Evolutionary conservation across 257 asterid genomes (phyloP).

Genomic region (Solanum corneliomulleri): DNA sequence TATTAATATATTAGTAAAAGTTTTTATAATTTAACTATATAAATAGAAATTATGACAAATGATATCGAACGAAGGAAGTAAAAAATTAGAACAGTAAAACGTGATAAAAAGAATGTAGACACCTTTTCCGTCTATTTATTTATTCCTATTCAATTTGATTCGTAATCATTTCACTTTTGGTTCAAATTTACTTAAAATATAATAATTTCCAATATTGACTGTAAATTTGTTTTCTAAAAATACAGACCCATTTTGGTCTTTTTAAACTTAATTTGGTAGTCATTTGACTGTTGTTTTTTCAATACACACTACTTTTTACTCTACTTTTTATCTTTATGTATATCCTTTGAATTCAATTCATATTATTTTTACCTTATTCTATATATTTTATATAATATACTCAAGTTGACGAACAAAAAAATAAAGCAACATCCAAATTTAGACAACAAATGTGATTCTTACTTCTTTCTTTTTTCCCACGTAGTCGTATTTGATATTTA

Average conservation of each 20-base stretch:
- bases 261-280: background rate
- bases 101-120: background rate
- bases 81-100: background rate
- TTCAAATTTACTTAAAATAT: background rate
- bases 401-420: background rate
- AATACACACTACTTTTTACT: background rate
- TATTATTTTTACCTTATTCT: background rate
- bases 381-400: background rate
- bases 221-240: background rate
- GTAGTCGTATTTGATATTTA: background rate
- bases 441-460: background rate
- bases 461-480: background rate
- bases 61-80: accelerated
- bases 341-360: background rate
- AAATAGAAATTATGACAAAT: too few relatives aligned
- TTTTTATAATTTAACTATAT: too few relatives aligned
- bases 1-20: too few relatives aligned
- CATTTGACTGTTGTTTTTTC: background rate
- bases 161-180: background rate
- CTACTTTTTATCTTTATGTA: background rate
- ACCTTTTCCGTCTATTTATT: background rate
- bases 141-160: background rate
- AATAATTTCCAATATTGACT: background rate
- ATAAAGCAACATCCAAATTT: background rate
- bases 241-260: background rate